Evolutionary conservation across 2,329 filamentous ascomycete genomes (phyloP), one percentile per base, ranked within the genome.

Genomic region (Pestalotiopsis sp.): DNA sequence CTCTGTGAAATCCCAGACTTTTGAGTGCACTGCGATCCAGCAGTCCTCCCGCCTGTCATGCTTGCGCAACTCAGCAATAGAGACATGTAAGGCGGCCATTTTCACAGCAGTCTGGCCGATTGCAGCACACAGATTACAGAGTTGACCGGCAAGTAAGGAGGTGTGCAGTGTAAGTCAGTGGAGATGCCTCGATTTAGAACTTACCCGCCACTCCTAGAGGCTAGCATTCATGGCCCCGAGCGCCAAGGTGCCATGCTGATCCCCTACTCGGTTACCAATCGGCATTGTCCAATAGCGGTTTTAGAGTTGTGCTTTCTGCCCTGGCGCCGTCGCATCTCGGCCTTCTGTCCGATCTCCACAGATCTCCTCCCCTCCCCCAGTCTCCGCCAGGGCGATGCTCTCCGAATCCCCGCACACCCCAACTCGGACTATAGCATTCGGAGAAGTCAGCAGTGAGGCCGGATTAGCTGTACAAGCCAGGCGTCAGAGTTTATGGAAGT

Each of bases 1-100:
- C 2, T 70, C 68, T 0, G 68, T 70, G 11, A 70, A 14, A 68
- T 70, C 68, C 68, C 68, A 70, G 25, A 70, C 68, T 25, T 70
- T 70, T 4, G 36, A 58, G 20, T 70, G 68, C 1, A 70, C 66
- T 7, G 66, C 68, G 7, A 70, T 25, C 68, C 68, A 70, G 56
- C 68, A 70, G 27, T 70, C 68, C 6, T 63, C 52, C 25, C 66
- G 68, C 12, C 13, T 68, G 57, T 66, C 66, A 14, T 70, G 68
- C 23, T 57, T 64, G 23, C 31, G 9, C 49, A 70, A 57, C 23
- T 70, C 68, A 9, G 57, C 62, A 4, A 66, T 13, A 13, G 68
- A 56, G 3, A 70, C 65, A 13, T 67, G 68, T n/a, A 27, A 31
- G n/a, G 27, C 36, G 14, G 59, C 12, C 59, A 62, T 62, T 20